A percentile compares a stretch with the other conserved stretches of the same genome.
Conservation (phyloP, 176 grass and related monocot species). For the Eragrostis nindensis region DNA sequence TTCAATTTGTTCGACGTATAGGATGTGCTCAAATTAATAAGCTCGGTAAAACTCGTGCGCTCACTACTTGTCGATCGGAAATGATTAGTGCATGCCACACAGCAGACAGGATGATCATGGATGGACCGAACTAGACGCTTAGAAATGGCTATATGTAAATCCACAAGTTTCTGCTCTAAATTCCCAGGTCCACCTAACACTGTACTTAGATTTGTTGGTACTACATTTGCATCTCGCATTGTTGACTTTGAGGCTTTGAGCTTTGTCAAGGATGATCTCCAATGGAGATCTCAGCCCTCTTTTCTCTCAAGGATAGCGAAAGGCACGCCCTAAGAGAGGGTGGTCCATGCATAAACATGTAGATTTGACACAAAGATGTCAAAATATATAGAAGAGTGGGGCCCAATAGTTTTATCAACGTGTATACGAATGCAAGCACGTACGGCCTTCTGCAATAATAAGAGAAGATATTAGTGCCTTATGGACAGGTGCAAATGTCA, state of each 20-base stretch:
- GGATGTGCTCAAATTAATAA: too few relatives aligned
- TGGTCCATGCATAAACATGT: background rate
- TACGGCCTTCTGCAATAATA: background rate
- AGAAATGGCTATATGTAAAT: too few relatives aligned
- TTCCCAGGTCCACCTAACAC: too few relatives aligned
- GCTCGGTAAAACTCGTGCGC: too few relatives aligned
- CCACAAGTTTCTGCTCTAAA: too few relatives aligned
- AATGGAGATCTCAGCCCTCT: background rate
- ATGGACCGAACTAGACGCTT: too few relatives aligned
- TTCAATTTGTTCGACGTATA: too few relatives aligned
- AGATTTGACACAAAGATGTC: background rate
- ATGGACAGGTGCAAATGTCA: slow-evolving; percentile 17
- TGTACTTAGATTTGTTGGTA: background rate
- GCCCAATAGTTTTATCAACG: too few relatives aligned
- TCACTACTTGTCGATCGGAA: too few relatives aligned
- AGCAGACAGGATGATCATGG: too few relatives aligned
- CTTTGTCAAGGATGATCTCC: background rate
- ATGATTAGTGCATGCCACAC: too few relatives aligned
- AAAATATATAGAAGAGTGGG: too few relatives aligned
- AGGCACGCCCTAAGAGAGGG: background rate
- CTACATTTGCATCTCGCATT: background rate
- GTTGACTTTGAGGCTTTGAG: background rate
- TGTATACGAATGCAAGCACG: background rate
- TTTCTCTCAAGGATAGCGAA: background rate
- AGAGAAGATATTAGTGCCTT: slow-evolving; percentile 8